These are phyloP conservation scores for Dryadomyces sulphureus DNA, from an alignment of 2,329 filamentous ascomycete genomes.

Conservation along the genomic window DNA sequence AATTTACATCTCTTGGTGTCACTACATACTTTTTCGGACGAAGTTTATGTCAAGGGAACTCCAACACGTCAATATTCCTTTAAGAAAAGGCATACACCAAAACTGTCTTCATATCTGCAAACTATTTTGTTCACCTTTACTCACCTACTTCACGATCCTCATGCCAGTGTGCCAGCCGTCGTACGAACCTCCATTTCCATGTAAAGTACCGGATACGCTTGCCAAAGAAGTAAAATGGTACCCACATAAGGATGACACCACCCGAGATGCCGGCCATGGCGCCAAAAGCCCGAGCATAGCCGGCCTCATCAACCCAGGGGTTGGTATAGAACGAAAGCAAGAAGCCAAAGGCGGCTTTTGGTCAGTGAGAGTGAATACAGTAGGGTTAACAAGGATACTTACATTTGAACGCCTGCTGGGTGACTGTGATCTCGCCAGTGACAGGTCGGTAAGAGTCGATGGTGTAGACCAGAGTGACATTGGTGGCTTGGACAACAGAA, in stretches of 20 bases:
- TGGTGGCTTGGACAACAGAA: slow-evolving; percentile 22
- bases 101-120: too few relatives aligned
- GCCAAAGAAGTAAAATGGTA: slow-evolving; percentile 38
- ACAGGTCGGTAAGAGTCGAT: slow-evolving; percentile 44
- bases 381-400: not conserved
- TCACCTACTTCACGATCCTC: slow-evolving; percentile 40
- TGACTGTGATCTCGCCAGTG: slow-evolving; percentile 38
- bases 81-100: too few relatives aligned
- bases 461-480: slow-evolving; percentile 18
- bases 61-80: too few relatives aligned
- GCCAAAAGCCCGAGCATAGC: slow-evolving; percentile 36
- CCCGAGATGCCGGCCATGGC: slow-evolving; percentile 41
- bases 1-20: too few relatives aligned
- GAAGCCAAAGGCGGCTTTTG: slow-evolving; percentile 33
- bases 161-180: slow-evolving; percentile 30
- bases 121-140: too few relatives aligned
- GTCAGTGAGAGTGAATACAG: not conserved
- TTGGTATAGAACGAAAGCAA: slow-evolving; percentile 46
- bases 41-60: too few relatives aligned
- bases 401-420: slow-evolving; percentile 38
- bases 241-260: slow-evolving; percentile 28
- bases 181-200: slow-evolving; percentile 31
- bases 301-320: slow-evolving; percentile 34
- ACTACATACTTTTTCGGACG: too few relatives aligned
- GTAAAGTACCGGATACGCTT: slow-evolving; percentile 29